Percentiles rank a stretch among this genome's conserved stretches.
Evolutionary conservation across 805 yeast genomes (phyloP).

Genomic region (Saturnispora bothae): DNA sequence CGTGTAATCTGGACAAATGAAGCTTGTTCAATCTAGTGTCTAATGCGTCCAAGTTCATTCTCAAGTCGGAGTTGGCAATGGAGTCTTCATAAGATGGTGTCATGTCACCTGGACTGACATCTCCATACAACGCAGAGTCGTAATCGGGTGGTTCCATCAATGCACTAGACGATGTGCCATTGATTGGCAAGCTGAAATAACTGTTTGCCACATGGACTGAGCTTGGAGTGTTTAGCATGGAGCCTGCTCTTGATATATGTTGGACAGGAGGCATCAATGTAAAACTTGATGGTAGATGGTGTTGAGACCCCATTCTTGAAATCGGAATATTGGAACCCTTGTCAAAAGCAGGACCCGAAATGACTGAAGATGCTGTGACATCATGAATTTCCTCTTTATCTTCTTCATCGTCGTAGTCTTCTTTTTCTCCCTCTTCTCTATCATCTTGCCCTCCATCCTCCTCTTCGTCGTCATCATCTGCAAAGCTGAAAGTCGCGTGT

Average conservation of each 20-base stretch:
- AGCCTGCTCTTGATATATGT: conserved; percentile 50
- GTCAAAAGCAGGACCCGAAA: conserved; percentile 17
- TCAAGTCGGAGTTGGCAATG: conserved; percentile 6
- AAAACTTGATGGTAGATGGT: neutral
- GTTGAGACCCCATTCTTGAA: conserved; percentile 13
- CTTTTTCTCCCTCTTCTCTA: conserved; percentile 1
- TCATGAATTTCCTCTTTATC: neutral
- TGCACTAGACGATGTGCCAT: neutral
- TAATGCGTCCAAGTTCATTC: conserved; percentile 22
- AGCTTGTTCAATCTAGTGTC: conserved; percentile 23
- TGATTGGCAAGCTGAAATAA: conserved; percentile 1
- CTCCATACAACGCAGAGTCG: conserved; percentile 59
- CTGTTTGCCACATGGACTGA: conserved; percentile 2
- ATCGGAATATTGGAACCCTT: conserved; percentile 12
- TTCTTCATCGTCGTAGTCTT: neutral
- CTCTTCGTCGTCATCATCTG: conserved; percentile 4
- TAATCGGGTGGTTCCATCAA: conserved; percentile 74
- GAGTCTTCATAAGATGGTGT: conserved; percentile 62
- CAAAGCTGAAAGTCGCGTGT: conserved; percentile 7
- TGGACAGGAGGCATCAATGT: conserved; percentile 39
- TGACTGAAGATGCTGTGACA: conserved; percentile 3
- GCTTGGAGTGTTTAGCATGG: conserved; percentile 27
- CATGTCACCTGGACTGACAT: conserved; percentile 35
- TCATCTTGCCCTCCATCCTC: conserved; percentile 4
- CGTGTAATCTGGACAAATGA: conserved; percentile 10